A percentile compares a stretch with the other conserved stretches of the same genome.
Conservation (phyloP, 805 yeast species). For the Jamesozyma gamospora region DNA sequence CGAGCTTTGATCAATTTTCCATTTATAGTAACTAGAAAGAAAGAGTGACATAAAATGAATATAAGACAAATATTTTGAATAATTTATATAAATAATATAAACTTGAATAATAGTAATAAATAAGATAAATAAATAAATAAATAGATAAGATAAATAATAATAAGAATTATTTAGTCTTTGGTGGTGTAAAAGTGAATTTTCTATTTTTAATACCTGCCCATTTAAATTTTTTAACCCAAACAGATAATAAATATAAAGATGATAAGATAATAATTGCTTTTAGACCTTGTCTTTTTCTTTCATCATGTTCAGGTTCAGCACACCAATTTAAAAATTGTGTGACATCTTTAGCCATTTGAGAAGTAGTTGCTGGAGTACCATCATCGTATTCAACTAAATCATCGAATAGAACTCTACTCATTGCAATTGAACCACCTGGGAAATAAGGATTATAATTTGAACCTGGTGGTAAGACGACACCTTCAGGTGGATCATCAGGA, state of each 20-base stretch:
- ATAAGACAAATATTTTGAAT: too few species aligned
- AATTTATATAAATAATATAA: too few species aligned
- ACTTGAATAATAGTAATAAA: too few species aligned
- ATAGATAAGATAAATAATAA: background rate
- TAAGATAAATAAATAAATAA: too few species aligned
- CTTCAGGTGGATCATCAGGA: slow-evolving; percentile 98
- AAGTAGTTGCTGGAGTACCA: slow-evolving; percentile 96
- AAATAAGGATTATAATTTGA: slow-evolving; percentile 98
- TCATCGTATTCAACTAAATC: slow-evolving; percentile 97
- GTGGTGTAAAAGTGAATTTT: slow-evolving; percentile 87
- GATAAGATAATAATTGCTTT: slow-evolving; percentile 80
- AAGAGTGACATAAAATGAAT: too few species aligned
- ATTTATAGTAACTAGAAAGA: too few species aligned
- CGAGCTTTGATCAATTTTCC: too few species aligned
- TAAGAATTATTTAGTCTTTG: slow-evolving; percentile 36
- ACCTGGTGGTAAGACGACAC: slow-evolving; percentile 87
- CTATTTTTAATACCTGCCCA: slow-evolving; percentile 95
- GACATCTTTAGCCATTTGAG: slow-evolving; percentile 99
- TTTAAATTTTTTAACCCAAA: slow-evolving; percentile 95
- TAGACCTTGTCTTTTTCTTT: slow-evolving; percentile 91
- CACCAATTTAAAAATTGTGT: slow-evolving; percentile 96
- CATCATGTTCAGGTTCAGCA: slow-evolving; percentile 96
- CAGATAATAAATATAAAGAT: slow-evolving; percentile 66
- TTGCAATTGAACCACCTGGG: slow-evolving; percentile 99
- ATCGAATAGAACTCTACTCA: slow-evolving; percentile 97